Conservation (phyloP, 2,329 filamentous ascomycete genomes). For the Lasiodiplodia theobromae region DNA sequence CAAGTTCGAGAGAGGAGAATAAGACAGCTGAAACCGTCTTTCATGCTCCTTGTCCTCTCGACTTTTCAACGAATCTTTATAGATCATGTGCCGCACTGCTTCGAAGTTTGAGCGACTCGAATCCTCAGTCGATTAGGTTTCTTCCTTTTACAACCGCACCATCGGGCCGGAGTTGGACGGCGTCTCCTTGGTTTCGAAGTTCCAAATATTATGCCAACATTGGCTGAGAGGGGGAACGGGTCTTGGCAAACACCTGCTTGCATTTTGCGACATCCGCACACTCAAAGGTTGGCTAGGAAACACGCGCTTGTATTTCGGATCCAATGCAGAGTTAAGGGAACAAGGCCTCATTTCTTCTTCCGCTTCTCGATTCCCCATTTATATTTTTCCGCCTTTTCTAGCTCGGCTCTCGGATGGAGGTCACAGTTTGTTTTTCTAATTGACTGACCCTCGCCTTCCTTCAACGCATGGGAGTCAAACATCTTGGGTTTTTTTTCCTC, state of each 20-base stretch:
- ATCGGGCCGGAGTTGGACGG: constrained; percentile 29
- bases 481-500: constrained; percentile 2
- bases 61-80: constrained; percentile 24
- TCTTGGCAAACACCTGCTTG: constrained; percentile 27
- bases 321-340: constrained; percentile 26
- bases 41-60: constrained; percentile 15
- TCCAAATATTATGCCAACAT: constrained; percentile 24
- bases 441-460: constrained; percentile 25
- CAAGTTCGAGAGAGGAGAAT: constrained; percentile 53
- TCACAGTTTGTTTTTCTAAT: constrained; percentile 8
- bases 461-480: constrained; percentile 15
- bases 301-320: constrained; percentile 26
- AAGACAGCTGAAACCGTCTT: constrained; percentile 31
- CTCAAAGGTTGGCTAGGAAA: constrained; percentile 26
- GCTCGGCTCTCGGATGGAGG: constrained; percentile 9
- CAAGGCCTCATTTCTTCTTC: constrained; percentile 27
- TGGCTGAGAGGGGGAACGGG: constrained; percentile 17
- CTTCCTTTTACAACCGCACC: constrained; percentile 24
- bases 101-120: constrained; percentile 25
- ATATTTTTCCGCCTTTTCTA: constrained; percentile 4
- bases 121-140: constrained; percentile 22
- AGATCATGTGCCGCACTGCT: constrained; percentile 24
- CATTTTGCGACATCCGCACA: constrained; percentile 25
- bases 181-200: constrained; percentile 27
- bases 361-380: constrained; percentile 14